These are phyloP conservation scores for Solanum chacoense DNA, from an alignment of 305 asterid genomes.

Conservation along the genomic window DNA sequence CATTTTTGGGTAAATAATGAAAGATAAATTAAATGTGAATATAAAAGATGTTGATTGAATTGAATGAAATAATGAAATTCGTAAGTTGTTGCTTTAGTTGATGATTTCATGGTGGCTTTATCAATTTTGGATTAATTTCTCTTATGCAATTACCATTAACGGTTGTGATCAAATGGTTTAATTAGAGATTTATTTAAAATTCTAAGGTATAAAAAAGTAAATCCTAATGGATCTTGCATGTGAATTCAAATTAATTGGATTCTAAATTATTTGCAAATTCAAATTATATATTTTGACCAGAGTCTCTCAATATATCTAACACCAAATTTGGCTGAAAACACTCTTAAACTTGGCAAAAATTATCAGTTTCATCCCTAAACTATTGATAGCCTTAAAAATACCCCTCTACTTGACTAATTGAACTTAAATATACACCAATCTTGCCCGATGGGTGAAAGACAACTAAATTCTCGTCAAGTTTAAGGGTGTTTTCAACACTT, in stretches of 20 bases:
- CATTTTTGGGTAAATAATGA: background rate
- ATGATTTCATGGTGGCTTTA: background rate
- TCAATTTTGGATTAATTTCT: background rate
- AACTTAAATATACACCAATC: no score
- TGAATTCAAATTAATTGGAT: background rate
- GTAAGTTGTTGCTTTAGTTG: background rate
- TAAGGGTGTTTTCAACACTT: background rate
- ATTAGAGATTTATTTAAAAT: background rate
- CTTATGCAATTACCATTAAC: background rate
- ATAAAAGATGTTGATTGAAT: background rate
- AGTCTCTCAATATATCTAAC: background rate
- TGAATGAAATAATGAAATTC: background rate
- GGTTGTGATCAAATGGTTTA: background rate
- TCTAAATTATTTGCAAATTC: background rate
- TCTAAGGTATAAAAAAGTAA: background rate
- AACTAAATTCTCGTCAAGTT: no score
- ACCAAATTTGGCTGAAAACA: background rate
- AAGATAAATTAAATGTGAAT: background rate
- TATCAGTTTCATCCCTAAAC: no score
- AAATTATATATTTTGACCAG: background rate
- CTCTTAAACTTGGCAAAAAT: rapidly evolving
- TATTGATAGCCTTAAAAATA: no score
- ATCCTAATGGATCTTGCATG: background rate
- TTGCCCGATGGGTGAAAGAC: no score
- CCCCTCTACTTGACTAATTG: no score